Conservation (phyloP, 371 early-diverging fungal genomes). For the Mortierella polycephala region DNA sequence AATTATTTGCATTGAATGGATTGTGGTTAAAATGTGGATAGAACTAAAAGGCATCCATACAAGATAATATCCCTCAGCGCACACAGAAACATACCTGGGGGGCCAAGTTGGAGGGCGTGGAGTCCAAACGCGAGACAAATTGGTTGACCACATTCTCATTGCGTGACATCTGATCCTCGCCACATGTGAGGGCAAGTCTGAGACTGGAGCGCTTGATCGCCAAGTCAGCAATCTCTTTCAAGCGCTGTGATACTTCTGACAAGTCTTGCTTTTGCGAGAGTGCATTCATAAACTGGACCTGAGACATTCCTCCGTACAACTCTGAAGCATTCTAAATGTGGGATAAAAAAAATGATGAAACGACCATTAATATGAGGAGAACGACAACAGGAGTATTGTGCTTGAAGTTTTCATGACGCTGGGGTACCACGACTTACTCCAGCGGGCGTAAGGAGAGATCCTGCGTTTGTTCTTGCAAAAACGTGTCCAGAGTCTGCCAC, state of each 20-base stretch:
- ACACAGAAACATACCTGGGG: too few relatives aligned
- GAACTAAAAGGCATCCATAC: neutral
- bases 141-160: constrained; percentile 67
- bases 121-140: constrained; percentile 62
- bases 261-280: constrained; percentile 72
- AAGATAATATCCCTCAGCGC: too few relatives aligned
- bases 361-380: neutral
- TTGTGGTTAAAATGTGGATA: neutral
- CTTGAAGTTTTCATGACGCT: neutral
- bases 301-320: constrained; percentile 78
- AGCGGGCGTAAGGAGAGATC: constrained; percentile 72
- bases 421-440: constrained; percentile 46
- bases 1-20: neutral
- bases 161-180: constrained; percentile 65
- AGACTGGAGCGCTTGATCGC: constrained; percentile 68
- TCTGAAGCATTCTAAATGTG: constrained; percentile 58
- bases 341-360: constrained; percentile 2
- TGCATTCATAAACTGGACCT: constrained; percentile 82
- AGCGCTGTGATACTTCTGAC: constrained; percentile 65
- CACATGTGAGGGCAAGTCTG: constrained; percentile 77
- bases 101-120: constrained; percentile 2
- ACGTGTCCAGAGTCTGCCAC: constrained; percentile 89
- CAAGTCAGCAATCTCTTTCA: constrained; percentile 69
- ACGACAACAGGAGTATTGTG: neutral
- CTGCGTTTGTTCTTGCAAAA: constrained; percentile 83